Evolutionary conservation across 305 asterid species (phyloP).

Genomic region (Fraxinus paxiana): DNA sequence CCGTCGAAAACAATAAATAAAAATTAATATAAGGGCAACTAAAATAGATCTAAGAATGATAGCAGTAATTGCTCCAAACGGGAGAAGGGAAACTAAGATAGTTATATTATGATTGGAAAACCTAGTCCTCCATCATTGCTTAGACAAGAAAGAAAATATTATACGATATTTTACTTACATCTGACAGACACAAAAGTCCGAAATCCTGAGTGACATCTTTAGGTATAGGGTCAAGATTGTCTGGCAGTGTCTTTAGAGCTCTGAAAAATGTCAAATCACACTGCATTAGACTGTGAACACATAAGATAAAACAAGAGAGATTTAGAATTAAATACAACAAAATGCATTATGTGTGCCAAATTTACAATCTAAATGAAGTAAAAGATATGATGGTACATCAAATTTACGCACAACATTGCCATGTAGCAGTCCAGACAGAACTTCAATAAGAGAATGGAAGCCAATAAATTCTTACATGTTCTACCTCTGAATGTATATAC

Average conservation of each 20-base stretch:
- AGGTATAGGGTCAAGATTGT: conserved; percentile 80
- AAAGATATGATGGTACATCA: not conserved
- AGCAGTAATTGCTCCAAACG: not conserved
- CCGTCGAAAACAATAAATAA: not conserved
- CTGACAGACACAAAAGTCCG: conserved; percentile 61
- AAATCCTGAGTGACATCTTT: conserved; percentile 53
- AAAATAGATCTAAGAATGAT: not conserved
- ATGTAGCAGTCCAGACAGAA: not conserved
- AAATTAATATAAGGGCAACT: not conserved
- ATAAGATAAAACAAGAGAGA: not conserved
- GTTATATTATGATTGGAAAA: not conserved
- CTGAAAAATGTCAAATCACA: conserved; percentile 42
- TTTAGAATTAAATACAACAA: not conserved
- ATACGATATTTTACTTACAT: conserved; percentile 45
- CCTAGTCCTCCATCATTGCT: not conserved
- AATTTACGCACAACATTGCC: not conserved
- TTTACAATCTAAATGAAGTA: conserved; percentile 1
- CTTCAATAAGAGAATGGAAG: not conserved
- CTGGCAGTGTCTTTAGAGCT: conserved; percentile 62
- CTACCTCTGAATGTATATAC: not conserved
- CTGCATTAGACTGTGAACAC: conserved; percentile 26
- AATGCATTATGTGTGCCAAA: not conserved
- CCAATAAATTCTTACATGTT: not conserved
- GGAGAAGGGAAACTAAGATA: not conserved
- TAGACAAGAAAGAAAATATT: not conserved